Evolutionary conservation across 1,284 basidiomycete genomes (phyloP), one percentile per base, ranked within the genome.

Genomic region (Polyporus tsugae): DNA sequence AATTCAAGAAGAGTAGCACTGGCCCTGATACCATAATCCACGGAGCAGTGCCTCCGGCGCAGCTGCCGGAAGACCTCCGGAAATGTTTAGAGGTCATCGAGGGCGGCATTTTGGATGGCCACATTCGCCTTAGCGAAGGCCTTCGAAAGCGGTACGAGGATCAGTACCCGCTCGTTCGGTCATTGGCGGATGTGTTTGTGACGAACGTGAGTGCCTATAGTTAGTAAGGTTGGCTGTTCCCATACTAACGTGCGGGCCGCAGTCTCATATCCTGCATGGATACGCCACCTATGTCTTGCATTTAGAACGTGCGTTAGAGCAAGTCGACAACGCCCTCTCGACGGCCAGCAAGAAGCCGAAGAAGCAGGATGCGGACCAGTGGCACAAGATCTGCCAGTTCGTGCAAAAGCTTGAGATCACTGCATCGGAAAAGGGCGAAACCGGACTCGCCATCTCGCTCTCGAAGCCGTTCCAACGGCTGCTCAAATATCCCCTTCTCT

Each of bases 381-480:
- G 90, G 88, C 80, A 91, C 73, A 92, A 89, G 76, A 86, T 94
- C 57, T 91, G 91, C 84, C 86, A 88, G 73, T 85, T 86, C 69
- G 79, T 95, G 68, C 88, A 91, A 75, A 87, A 86, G 53, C 86
- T 98, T 17, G 97, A 99, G 80, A 87, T 92, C 70, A 82, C 84
- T 36, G 94, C 97, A 0, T 85, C 86, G 25, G 92, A 95, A 70
- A 93, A 93, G 77, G 96, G 95, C 72, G 96, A 98, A 82, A 95
- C 95, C 1, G 95, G 96, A 0, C 85, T 99, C 53, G 91, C 95
- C 41, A 99, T 99, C 76, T 95, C 95, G 2, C 84, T 98, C 10
- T 97, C 95, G 33, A 99, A 98, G 81, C 97, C 97, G 1, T 98
- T 99, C 82, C 97, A 99, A 78, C 89, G 97, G 39, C 85, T 99